Conservation (phyloP, 148 eudicot species). For the Bassia scoparia region DNA sequence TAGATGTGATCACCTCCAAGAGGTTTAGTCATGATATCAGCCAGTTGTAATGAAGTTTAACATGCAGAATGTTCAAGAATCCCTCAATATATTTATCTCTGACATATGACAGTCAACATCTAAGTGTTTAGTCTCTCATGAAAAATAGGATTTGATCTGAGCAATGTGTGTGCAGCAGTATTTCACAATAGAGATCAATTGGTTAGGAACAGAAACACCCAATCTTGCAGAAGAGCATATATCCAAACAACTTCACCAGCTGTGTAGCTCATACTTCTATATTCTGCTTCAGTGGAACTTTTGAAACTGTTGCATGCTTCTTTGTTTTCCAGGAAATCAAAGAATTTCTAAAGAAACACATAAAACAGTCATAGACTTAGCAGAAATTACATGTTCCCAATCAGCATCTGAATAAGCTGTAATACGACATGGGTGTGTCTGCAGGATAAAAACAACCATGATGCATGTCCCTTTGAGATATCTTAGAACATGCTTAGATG, state of each 20-base stretch:
- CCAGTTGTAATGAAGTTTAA: neutral
- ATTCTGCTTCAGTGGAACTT: no score
- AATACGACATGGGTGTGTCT: no score
- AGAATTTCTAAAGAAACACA: no score
- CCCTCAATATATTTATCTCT: neutral
- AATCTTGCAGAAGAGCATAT: neutral
- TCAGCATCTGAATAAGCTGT: no score
- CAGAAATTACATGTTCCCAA: no score
- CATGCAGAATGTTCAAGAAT: neutral
- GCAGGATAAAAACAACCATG: no score
- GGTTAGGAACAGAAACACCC: neutral
- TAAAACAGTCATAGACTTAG: no score
- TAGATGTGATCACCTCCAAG: neutral
- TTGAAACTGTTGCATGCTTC: no score
- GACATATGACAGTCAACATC: neutral
- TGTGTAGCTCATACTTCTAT: neutral
- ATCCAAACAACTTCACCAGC: neutral
- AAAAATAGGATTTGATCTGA: neutral
- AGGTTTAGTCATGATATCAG: neutral
- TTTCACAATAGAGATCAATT: neutral
- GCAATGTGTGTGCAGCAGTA: neutral
- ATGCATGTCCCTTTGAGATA: no score
- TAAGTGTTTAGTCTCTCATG: neutral
- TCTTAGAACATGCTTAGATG: no score
- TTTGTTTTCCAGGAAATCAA: no score